Evolutionary conservation across 257 asterid species (phyloP).

Genomic region (Gardenia jasminoides): DNA sequence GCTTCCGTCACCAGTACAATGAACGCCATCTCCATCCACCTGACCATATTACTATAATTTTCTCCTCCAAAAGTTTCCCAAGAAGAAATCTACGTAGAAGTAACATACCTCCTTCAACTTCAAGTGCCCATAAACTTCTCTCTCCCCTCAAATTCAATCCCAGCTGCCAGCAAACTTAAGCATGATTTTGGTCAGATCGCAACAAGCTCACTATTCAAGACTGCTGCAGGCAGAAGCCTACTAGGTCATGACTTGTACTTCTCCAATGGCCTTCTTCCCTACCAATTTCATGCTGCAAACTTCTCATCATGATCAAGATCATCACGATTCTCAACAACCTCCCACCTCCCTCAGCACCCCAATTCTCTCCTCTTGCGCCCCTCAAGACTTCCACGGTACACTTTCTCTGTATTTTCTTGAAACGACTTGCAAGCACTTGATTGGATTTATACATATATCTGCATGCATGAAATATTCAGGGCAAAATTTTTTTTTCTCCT

Average conservation of each 20-base stretch:
- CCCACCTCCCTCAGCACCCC: slow-evolving; percentile 39
- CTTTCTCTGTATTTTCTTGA: slow-evolving; percentile 6
- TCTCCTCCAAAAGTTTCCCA: slow-evolving; percentile 20
- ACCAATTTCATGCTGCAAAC: slow-evolving; percentile 80
- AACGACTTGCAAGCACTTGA: no score
- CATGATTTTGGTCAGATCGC: slow-evolving; percentile 26
- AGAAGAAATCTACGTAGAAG: slow-evolving; percentile 19
- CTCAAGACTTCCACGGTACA: slow-evolving; percentile 42
- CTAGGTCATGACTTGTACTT: slow-evolving; percentile 44
- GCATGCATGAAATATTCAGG: background rate
- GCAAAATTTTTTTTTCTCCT: no score
- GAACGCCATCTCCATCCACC: slow-evolving; percentile 39
- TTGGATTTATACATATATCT: background rate
- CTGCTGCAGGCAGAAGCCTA: slow-evolving; percentile 9
- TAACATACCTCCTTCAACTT: background rate
- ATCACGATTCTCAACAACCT: slow-evolving; percentile 28
- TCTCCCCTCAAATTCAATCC: background rate
- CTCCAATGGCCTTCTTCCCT: slow-evolving; percentile 73
- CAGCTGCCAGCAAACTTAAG: background rate
- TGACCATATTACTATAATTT: slow-evolving; percentile 15
- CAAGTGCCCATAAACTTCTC: background rate
- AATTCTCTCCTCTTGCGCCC: slow-evolving; percentile 31
- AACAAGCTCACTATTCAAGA: slow-evolving; percentile 24
- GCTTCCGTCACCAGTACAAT: slow-evolving; percentile 43
- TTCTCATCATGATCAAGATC: slow-evolving; percentile 50